phyloP scores from a whole-genome alignment of 2,329 filamentous ascomycete genomes.

The Arthrobotrys entomopaga region DNA sequence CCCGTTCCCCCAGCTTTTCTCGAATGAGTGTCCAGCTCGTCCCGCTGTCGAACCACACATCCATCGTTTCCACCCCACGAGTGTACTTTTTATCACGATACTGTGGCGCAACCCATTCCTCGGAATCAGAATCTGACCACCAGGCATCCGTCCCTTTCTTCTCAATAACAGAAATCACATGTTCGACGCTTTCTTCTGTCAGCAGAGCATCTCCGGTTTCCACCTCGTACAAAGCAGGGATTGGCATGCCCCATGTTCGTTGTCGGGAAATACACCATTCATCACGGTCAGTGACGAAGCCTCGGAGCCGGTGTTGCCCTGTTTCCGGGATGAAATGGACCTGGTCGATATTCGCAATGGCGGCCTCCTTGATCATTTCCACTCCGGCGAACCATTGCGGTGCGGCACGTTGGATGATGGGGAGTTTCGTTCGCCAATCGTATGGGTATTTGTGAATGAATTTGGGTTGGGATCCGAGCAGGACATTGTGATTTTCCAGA shows the following conservation, averaged over 20 bases:
- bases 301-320: conserved; percentile 79
- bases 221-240: conserved; percentile 83
- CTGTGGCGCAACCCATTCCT: conserved; percentile 72
- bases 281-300: conserved; percentile 85
- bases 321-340: conserved; percentile 82
- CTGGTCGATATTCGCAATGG: conserved; percentile 74
- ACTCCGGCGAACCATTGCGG: conserved; percentile 99
- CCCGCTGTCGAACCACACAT: conserved; percentile 99
- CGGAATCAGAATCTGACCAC: conserved; percentile 85
- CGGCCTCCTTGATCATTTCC: conserved; percentile 78
- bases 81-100: conserved; percentile 68
- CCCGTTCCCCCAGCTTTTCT: conserved; percentile 61
- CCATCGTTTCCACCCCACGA: conserved; percentile 94
- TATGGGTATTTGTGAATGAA: conserved; percentile 95
- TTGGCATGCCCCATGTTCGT: conserved; percentile 94
- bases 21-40: conserved; percentile 79
- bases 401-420: conserved; percentile 89
- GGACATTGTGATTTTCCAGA: conserved; percentile 69
- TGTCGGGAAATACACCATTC: conserved; percentile 99
- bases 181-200: conserved; percentile 79
- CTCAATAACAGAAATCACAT: conserved; percentile 82
- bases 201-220: conserved; percentile 78
- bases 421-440: conserved; percentile 95
- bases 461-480: conserved; percentile 73
- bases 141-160: conserved; percentile 87